Conservation (phyloP, 441 rosid species). For the Mallotus repandus region DNA sequence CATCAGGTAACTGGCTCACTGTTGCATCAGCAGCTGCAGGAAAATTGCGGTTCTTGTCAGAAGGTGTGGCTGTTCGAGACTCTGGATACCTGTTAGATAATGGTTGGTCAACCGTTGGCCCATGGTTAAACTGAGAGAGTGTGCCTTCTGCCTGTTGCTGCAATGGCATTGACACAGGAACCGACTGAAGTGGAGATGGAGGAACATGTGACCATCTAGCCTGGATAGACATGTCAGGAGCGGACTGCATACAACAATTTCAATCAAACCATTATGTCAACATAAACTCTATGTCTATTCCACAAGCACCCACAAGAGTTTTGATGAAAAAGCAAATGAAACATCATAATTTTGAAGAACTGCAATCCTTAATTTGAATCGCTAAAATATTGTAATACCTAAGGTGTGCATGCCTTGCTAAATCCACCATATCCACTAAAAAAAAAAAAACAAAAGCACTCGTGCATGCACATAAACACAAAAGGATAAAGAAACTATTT, state of each 20-base stretch:
- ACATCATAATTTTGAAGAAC: neutral
- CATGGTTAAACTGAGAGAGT: slow-evolving; percentile 56
- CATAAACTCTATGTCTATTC: neutral
- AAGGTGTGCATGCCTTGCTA: neutral
- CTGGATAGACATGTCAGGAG: slow-evolving; percentile 72
- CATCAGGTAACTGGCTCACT: slow-evolving; percentile 50
- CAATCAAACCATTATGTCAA: slow-evolving; percentile 11
- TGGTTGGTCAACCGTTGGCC: slow-evolving; percentile 47
- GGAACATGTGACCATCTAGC: slow-evolving; percentile 87
- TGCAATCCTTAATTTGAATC: neutral
- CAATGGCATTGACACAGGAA: slow-evolving; percentile 53
- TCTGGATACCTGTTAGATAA: slow-evolving; percentile 48
- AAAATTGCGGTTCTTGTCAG: slow-evolving; percentile 36
- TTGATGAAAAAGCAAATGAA: neutral
- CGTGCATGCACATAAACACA: neutral
- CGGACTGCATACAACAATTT: slow-evolving; percentile 47
- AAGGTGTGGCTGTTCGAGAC: slow-evolving; percentile 41
- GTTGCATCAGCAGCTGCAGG: slow-evolving; percentile 36
- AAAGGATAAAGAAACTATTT: neutral
- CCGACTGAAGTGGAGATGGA: slow-evolving; percentile 51
- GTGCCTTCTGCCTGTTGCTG: slow-evolving; percentile 59
- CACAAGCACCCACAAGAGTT: neutral
- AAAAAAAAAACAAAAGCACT: neutral
- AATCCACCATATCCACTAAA: no score
- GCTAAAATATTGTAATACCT: neutral